These are phyloP conservation scores for Pythium coloratum DNA, from an alignment of 352 stramenopile genomes.

Conservation along the genomic window DNA sequence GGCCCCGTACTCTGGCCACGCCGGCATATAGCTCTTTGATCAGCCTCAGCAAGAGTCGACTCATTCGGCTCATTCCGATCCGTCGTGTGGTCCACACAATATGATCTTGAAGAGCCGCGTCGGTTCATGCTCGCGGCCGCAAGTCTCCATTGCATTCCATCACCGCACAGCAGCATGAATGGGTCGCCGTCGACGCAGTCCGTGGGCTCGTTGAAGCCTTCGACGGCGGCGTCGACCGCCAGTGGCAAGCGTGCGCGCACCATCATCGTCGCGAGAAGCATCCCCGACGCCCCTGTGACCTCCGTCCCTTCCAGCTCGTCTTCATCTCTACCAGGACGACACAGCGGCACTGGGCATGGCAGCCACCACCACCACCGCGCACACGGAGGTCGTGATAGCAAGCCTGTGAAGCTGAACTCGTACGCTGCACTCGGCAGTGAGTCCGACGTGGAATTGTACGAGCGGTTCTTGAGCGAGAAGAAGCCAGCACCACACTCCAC, in stretches of 20 bases:
- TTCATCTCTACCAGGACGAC: background rate
- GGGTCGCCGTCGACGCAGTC: slow-evolving; percentile 44
- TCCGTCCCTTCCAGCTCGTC: slow-evolving; percentile 1
- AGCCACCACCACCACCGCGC: background rate
- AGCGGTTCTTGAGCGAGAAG: slow-evolving; percentile 58
- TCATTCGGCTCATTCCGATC: background rate
- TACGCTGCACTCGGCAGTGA: slow-evolving; percentile 65
- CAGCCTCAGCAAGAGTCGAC: too few species aligned
- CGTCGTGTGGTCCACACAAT: slow-evolving; percentile 24
- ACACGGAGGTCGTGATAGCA: slow-evolving; percentile 23
- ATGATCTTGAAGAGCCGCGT: slow-evolving; percentile 28
- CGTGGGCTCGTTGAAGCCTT: slow-evolving; percentile 37
- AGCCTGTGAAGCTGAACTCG: slow-evolving; percentile 45
- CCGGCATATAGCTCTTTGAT: slow-evolving; percentile 19
- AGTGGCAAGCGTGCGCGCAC: slow-evolving; percentile 45
- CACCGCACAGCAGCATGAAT: slow-evolving; percentile 31
- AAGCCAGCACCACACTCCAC: slow-evolving; percentile 6
- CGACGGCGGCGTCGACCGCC: slow-evolving; percentile 37
- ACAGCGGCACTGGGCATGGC: background rate
- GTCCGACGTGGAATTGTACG: slow-evolving; percentile 60
- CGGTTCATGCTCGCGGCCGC: background rate
- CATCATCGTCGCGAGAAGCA: slow-evolving; percentile 51
- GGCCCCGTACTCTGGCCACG: slow-evolving; percentile 46
- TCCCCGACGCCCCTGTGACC: slow-evolving; percentile 27
- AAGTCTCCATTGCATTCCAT: background rate